Evolutionary conservation across 306 rosid genomes (phyloP).

Genomic region (Trifolium subterraneum): DNA sequence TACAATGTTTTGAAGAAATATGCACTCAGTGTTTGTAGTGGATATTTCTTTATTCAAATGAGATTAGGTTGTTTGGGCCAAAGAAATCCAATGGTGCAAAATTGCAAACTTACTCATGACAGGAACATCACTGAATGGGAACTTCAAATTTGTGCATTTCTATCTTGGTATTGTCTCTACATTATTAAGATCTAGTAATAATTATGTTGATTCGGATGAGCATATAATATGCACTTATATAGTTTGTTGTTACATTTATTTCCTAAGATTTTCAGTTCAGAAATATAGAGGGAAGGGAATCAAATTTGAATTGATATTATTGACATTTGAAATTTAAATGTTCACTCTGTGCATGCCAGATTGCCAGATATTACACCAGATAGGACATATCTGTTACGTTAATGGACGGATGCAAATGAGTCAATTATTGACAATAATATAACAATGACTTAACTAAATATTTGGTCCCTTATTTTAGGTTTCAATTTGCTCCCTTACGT

Average conservation of each 20-base stretch:
- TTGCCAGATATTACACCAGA: not conserved
- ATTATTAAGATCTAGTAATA: not conserved
- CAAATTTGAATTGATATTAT: slow-evolving; percentile 24
- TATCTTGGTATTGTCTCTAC: not conserved
- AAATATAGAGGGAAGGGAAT: slow-evolving; percentile 15
- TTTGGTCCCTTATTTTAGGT: too few relatives aligned
- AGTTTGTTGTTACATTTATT: not conserved
- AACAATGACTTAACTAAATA: too few relatives aligned
- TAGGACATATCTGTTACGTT: slow-evolving; percentile 6
- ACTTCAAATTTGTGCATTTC: not conserved
- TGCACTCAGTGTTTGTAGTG: not conserved
- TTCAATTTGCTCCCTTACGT: too few relatives aligned
- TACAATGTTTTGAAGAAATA: not conserved
- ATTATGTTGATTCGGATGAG: not conserved
- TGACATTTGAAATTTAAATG: slow-evolving; percentile 34
- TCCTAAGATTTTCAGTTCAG: not conserved
- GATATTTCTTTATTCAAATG: not conserved
- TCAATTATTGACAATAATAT: slow-evolving; percentile 5
- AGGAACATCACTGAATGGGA: not conserved
- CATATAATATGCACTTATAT: not conserved
- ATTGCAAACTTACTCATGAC: not conserved
- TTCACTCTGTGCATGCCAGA: slow-evolving; percentile 8
- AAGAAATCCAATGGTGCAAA: not conserved
- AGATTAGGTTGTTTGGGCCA: not conserved
- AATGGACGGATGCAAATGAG: not conserved